Percentiles rank a stretch among this genome's conserved stretches.
Evolutionary conservation across 1,284 basidiomycete genomes (phyloP).

Genomic region (Wolfiporia cocos): DNA sequence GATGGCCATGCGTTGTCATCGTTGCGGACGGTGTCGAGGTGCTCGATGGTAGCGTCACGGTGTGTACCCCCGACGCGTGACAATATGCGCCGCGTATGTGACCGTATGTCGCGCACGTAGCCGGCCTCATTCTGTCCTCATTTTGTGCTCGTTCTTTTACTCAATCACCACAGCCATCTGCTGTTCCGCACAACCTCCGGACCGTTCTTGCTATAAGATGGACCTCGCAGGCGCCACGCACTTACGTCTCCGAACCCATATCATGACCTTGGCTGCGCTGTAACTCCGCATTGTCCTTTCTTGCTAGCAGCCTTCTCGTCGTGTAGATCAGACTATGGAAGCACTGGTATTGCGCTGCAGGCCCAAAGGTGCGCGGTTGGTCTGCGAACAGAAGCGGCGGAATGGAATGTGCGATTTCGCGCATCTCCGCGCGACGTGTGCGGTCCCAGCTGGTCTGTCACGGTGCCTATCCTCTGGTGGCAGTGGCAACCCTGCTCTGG

Average conservation of each 20-base stretch:
- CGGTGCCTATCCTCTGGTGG: no score
- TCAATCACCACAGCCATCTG: no score
- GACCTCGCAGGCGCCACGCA: no score
- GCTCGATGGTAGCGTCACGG: neutral
- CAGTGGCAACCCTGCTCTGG: neutral
- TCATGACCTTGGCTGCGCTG: no score
- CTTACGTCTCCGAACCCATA: no score
- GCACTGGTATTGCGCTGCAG: neutral
- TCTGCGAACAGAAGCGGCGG: neutral
- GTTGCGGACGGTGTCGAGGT: neutral
- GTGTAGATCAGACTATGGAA: neutral
- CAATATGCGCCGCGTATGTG: neutral
- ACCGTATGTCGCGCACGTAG: no score
- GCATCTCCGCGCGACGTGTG: no score
- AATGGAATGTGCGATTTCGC: neutral
- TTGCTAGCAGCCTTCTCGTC: neutral
- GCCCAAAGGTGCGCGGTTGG: neutral
- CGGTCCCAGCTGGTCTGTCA: no score
- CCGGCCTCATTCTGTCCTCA: no score
- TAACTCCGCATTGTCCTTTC: neutral
- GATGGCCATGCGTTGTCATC: neutral
- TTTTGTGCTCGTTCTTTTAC: no score
- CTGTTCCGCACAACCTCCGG: no score
- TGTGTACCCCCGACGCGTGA: neutral
- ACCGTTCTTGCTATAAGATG: no score